These are phyloP conservation scores for Schwanniomyces sp. DNA, from an alignment of 805 yeast species.

Conservation along the genomic window DNA sequence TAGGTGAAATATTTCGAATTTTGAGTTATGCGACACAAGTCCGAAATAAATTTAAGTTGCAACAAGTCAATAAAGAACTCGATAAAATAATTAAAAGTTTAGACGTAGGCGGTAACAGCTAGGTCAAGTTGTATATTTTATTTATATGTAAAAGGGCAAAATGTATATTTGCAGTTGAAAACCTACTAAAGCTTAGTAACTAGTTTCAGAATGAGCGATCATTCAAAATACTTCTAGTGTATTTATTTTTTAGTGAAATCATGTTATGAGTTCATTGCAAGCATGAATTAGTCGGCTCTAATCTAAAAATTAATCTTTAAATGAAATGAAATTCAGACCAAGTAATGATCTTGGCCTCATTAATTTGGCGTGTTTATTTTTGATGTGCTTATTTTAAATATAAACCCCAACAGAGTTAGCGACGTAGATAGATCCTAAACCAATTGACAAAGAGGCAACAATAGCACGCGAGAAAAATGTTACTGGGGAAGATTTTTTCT, in stretches of 20 bases:
- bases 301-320: neutral
- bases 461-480: constrained; percentile 27
- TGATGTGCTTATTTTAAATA: constrained; percentile 15
- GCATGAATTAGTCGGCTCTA: neutral
- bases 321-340: neutral
- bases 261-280: neutral
- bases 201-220: too few relatives aligned
- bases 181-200: too few relatives aligned
- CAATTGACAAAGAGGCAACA: constrained; percentile 38
- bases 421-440: constrained; percentile 34
- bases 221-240: too few relatives aligned
- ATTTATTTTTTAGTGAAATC: neutral
- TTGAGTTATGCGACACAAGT: neutral
- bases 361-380: neutral
- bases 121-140: too few relatives aligned
- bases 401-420: constrained; percentile 46
- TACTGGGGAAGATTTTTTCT: constrained; percentile 21
- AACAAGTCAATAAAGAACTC: too few relatives aligned
- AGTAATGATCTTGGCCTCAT: neutral
- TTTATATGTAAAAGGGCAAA: too few relatives aligned
- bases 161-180: too few relatives aligned
- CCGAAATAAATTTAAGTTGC: too few relatives aligned
- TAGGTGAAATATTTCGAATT: neutral
- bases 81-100: too few relatives aligned
- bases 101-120: too few relatives aligned